Percentiles rank a stretch among this genome's conserved stretches.
Conservation (phyloP, 306 rosid species). For the Vicia sativa region DNA sequence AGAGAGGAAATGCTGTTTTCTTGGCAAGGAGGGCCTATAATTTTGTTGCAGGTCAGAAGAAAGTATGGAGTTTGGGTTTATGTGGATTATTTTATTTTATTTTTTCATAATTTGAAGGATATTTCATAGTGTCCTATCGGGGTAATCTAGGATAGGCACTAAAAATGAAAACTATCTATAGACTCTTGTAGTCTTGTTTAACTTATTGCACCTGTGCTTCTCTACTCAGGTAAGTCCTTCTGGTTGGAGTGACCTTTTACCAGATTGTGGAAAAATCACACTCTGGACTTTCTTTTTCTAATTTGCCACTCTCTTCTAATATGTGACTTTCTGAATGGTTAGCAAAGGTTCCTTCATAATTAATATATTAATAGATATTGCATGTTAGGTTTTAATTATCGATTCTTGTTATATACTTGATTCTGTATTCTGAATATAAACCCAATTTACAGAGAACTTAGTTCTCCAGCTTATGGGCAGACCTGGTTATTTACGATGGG, state of each 20-base stretch:
- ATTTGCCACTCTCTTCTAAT: slow-evolving; percentile 22
- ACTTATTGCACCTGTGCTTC: slow-evolving; percentile 31
- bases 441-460: slow-evolving; percentile 11
- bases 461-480: slow-evolving; percentile 28
- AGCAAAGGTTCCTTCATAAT: slow-evolving; percentile 23
- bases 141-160: slow-evolving; percentile 33
- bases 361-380: not conserved
- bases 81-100: slow-evolving; percentile 23
- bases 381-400: slow-evolving; percentile 13
- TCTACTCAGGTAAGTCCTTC: slow-evolving; percentile 16
- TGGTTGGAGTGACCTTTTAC: slow-evolving; percentile 35
- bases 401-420: slow-evolving; percentile 12
- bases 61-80: slow-evolving; percentile 31
- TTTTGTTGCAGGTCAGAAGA: slow-evolving; percentile 83
- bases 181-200: slow-evolving; percentile 22
- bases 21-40: slow-evolving; percentile 98
- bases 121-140: slow-evolving; percentile 28
- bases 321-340: slow-evolving; percentile 11
- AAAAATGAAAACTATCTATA: slow-evolving; percentile 31
- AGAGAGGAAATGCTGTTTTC: slow-evolving; percentile 73
- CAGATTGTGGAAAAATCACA: slow-evolving; percentile 28
- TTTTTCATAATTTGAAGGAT: slow-evolving; percentile 29
- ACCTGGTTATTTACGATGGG: slow-evolving; percentile 18
- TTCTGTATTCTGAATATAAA: slow-evolving; percentile 16
- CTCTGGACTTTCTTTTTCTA: slow-evolving; percentile 31